Conservation (phyloP, 768 basidiomycete genomes). For the Suillus luteus region DNA sequence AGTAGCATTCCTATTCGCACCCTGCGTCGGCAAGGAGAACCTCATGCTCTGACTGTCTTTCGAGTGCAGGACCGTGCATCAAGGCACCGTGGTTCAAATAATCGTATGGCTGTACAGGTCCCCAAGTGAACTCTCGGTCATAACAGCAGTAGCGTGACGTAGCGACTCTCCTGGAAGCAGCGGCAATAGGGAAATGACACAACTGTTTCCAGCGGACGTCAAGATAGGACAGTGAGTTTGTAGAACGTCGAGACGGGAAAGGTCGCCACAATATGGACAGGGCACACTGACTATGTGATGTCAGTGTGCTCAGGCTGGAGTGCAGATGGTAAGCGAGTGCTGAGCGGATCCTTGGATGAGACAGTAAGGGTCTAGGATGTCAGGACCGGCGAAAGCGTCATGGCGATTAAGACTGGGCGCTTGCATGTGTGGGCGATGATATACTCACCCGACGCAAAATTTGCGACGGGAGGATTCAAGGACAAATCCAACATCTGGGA, state of each 20-base stretch:
- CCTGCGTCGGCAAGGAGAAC: constrained; percentile 93
- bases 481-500: background rate
- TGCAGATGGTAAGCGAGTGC: too few species aligned
- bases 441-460: background rate
- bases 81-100: constrained; percentile 54
- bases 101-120: constrained; percentile 60
- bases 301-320: too few species aligned
- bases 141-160: constrained; percentile 96
- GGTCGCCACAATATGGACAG: too few species aligned
- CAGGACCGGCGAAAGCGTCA: background rate
- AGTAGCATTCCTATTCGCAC: constrained; percentile 74
- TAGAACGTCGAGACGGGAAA: too few species aligned
- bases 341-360: too few species aligned
- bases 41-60: constrained; percentile 55
- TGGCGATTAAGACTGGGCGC: too few species aligned
- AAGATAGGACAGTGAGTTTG: too few species aligned
- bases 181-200: constrained; percentile 71
- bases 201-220: too few species aligned
- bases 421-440: too few species aligned
- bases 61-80: constrained; percentile 36
- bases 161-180: constrained; percentile 83
- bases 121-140: constrained; percentile 84
- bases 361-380: background rate
- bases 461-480: background rate
- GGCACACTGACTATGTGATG: too few species aligned